Evolutionary conservation across 1,284 basidiomycete genomes (phyloP), one percentile per base, ranked within the genome.

Genomic region (Fomitiporia mediterranea): DNA sequence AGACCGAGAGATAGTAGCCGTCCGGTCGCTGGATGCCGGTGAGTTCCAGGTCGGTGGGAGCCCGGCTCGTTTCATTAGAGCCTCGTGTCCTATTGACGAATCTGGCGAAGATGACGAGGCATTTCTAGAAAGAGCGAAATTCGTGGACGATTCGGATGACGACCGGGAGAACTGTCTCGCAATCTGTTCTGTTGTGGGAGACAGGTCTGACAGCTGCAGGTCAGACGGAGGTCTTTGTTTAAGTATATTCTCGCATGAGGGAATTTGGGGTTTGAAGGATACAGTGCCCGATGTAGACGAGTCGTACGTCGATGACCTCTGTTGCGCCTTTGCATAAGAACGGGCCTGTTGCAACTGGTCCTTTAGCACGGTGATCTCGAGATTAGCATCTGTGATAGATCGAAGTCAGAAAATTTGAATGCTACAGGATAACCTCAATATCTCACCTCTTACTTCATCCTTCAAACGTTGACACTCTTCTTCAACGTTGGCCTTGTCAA

Each of bases 391-490:
- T 93, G 62, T 46, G n/a, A 55, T 28, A 52, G 52, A 60, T 50
- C 50, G 59, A 66, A 67, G 63, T 60, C 56, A 53, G 51, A 52
- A 50, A 40, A 61, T 60, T 53, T 67, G 19, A n/a, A 43, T 30
- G 39, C 40, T 21, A 35, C 39, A 37, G 54, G 46, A 13, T 57
- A 44, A 58, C 15, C n/a, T 38, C 28, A 37, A 13, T 37, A 42
- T 67, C 80, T 55, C 60, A 94, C 94, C 95, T 82, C 94, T 75
- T 30, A 98, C 72, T 68, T 98, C 94, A 67, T 99, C 97, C 70
- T 87, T 94, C 56, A 97, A 70, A 42, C 97, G 80, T 71, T 99
- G 97, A 51, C 81, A 83, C 66, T 97, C 91, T 69, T 97, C 95
- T 67, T 98, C 94, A 35, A 98, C 68, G 60, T 80, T 85, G 2